phyloP scores from a whole-genome alignment of 106 monocot species.

The Dioscorea alata region DNA sequence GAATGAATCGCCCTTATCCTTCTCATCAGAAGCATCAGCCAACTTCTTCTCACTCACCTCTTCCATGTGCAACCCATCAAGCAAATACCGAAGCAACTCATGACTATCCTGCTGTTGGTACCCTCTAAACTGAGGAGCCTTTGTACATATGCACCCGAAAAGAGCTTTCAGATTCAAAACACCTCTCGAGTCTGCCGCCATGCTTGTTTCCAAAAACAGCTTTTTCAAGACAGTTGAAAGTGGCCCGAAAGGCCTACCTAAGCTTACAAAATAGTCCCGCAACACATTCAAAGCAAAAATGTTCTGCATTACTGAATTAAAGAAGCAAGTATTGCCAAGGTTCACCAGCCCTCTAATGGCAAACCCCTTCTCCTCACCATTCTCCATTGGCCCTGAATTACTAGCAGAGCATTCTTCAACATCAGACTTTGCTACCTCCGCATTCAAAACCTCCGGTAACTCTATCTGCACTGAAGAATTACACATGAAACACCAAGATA shows the following conservation, averaged over 20 bases:
- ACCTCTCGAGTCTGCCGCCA: constrained; percentile 18
- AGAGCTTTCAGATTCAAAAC: constrained; percentile 46
- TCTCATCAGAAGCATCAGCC: constrained; percentile 6
- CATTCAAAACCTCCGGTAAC: constrained; percentile 24
- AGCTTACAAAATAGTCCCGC: constrained; percentile 34
- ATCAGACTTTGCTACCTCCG: constrained; percentile 1
- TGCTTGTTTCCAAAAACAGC: constrained; percentile 52
- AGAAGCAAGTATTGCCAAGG: constrained; percentile 75
- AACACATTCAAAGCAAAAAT: constrained; percentile 38
- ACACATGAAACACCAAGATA: constrained; percentile 73
- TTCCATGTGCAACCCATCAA: constrained; percentile 59
- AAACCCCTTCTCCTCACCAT: constrained; percentile 22
- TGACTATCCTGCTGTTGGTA: constrained; percentile 93
- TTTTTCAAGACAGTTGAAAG: constrained; percentile 65
- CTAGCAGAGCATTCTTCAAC: constrained; percentile 4
- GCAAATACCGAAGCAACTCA: constrained; percentile 70
- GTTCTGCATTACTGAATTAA: constrained; percentile 64
- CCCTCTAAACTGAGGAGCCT: constrained; percentile 68
- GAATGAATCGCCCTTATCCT: constrained; percentile 2
- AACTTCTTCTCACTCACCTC: constrained; percentile 43
- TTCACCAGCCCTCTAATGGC: constrained; percentile 60
- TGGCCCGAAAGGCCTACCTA: constrained; percentile 39
- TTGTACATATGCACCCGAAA: constrained; percentile 55
- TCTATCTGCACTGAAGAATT: constrained; percentile 41
- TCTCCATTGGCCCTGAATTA: not conserved